Percentiles rank a stretch among this genome's conserved stretches.
phyloP scores from a whole-genome alignment of 2,329 filamentous ascomycete genomes.

The Neospermospora avenae region DNA sequence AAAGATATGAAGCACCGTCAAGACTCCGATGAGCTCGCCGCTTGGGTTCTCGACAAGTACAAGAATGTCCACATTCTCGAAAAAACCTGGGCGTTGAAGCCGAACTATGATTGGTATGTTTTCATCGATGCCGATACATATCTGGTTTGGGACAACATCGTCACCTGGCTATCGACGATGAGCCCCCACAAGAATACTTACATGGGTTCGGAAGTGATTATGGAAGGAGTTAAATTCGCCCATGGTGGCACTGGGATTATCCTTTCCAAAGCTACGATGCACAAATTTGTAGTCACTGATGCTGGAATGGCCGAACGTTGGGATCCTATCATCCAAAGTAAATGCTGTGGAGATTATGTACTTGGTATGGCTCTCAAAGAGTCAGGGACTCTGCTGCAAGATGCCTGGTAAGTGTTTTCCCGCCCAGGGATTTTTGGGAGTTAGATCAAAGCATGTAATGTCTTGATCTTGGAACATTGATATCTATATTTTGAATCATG shows the following conservation, averaged over 20 bases:
- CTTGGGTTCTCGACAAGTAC: constrained; percentile 58
- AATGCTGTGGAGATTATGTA: constrained; percentile 53
- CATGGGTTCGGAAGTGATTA: constrained; percentile 48
- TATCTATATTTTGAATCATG: no score
- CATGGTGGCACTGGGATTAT: constrained; percentile 56
- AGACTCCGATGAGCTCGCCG: constrained; percentile 36
- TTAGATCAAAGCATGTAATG: no score
- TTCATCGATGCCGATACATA: constrained; percentile 59
- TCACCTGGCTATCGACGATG: constrained; percentile 26
- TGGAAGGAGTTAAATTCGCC: constrained; percentile 45
- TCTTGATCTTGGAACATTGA: no score
- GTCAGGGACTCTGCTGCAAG: constrained; percentile 36
- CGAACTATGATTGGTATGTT: constrained; percentile 55
- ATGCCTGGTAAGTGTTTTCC: constrained; percentile 38
- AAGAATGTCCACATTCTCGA: constrained; percentile 58
- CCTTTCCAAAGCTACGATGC: constrained; percentile 50
- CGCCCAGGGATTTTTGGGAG: no score
- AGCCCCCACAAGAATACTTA: constrained; percentile 41
- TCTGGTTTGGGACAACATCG: constrained; percentile 50
- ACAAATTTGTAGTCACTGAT: constrained; percentile 42
- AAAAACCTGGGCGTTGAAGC: constrained; percentile 49
- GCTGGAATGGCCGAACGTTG: constrained; percentile 44
- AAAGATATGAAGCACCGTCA: constrained; percentile 22
- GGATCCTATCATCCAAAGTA: constrained; percentile 40
- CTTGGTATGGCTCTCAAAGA: constrained; percentile 47